phyloP scores from a whole-genome alignment of 1,284 basidiomycete genomes.

The Pseudozyma sp. region DNA sequence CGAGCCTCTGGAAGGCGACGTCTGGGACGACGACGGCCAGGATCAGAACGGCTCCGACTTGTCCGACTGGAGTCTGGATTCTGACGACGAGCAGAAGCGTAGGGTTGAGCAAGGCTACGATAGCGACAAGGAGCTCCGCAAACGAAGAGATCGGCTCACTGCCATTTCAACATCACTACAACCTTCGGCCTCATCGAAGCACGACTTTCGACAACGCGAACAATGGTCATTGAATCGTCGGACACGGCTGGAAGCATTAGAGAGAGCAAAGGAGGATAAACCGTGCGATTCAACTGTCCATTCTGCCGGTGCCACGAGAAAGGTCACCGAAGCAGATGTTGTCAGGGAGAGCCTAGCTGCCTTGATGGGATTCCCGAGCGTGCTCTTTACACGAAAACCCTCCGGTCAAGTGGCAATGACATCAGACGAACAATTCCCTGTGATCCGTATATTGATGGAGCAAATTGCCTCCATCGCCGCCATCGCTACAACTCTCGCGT shows the following conservation, averaged over 20 bases:
- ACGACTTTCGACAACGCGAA: slow-evolving; percentile 18
- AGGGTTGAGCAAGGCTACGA: slow-evolving; percentile 26
- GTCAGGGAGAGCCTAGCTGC: slow-evolving; percentile 31
- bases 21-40: slow-evolving; percentile 12
- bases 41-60: slow-evolving; percentile 30
- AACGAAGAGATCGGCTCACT: slow-evolving; percentile 18
- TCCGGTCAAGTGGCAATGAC: not conserved
- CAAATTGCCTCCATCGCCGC: slow-evolving; percentile 15
- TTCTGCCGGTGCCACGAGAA: not conserved
- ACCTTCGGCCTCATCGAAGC: slow-evolving; percentile 14
- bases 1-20: slow-evolving; percentile 38
- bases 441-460: slow-evolving; percentile 9
- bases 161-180: slow-evolving; percentile 5
- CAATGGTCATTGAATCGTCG: slow-evolving; percentile 11
- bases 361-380: slow-evolving; percentile 21
- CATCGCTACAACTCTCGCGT: slow-evolving; percentile 15
- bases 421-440: not conserved
- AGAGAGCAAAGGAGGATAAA: not conserved
- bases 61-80: slow-evolving; percentile 40
- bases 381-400: slow-evolving; percentile 11
- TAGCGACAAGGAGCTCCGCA: slow-evolving; percentile 28
- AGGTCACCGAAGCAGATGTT: slow-evolving; percentile 26
- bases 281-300: not conserved
- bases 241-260: slow-evolving; percentile 3
- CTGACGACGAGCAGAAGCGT: slow-evolving; percentile 23